phyloP scores from a whole-genome alignment of 2,329 filamentous ascomycete species.

The Sporothrix protearum region DNA sequence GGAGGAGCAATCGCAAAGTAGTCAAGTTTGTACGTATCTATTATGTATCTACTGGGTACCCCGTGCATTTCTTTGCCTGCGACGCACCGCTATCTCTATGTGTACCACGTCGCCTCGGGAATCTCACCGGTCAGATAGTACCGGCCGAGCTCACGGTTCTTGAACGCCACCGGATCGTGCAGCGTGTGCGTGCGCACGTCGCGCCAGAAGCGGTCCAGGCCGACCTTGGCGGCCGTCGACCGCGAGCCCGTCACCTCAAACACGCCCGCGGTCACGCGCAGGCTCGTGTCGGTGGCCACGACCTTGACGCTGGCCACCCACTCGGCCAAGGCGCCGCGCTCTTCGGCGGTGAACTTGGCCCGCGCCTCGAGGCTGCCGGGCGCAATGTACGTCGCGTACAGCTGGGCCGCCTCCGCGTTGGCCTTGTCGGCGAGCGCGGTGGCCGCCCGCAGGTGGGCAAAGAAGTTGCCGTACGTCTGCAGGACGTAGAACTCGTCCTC shows the following conservation, averaged over 20 bases:
- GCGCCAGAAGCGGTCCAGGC: conserved; percentile 63
- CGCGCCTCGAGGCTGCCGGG: conserved; percentile 36
- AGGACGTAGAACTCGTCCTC: conserved; percentile 65
- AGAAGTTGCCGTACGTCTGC: conserved; percentile 60
- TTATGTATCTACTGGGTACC: not conserved
- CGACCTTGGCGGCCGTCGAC: conserved; percentile 55
- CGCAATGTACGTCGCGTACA: conserved; percentile 44
- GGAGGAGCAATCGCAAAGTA: no score
- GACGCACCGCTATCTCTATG: conserved; percentile 33
- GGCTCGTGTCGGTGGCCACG: conserved; percentile 56
- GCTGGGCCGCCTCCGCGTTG: conserved; percentile 44
- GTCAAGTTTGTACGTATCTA: not conserved
- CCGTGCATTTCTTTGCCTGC: not conserved
- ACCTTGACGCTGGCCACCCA: conserved; percentile 62
- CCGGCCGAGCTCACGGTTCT: conserved; percentile 59
- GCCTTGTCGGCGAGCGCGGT: conserved; percentile 57
- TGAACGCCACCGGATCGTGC: conserved; percentile 66
- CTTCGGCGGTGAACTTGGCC: conserved; percentile 45
- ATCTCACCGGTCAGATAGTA: conserved; percentile 55
- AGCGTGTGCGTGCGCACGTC: conserved; percentile 63
- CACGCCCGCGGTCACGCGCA: conserved; percentile 57
- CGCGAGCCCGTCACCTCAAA: conserved; percentile 62
- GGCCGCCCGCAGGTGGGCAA: conserved; percentile 58
- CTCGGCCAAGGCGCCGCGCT: conserved; percentile 59
- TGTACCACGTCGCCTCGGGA: conserved; percentile 61